These are phyloP conservation scores for Corynespora cassiicola DNA, from an alignment of 2,329 filamentous ascomycete species.

Conservation along the genomic window DNA sequence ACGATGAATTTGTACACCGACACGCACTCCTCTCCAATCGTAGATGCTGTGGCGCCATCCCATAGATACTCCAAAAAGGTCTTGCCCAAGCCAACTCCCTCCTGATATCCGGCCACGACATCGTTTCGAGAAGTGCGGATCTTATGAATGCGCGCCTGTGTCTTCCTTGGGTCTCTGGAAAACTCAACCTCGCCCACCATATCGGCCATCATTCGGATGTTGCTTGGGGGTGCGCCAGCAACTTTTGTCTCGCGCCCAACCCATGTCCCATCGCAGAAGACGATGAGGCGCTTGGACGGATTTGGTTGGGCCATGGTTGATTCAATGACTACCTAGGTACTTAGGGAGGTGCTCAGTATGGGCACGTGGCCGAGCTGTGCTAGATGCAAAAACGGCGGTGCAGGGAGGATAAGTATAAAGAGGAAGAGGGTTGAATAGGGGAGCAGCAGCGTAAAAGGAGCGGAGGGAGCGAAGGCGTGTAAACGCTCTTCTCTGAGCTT, in stretches of 20 bases:
- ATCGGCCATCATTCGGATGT: slow-evolving; percentile 39
- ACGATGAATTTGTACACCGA: slow-evolving; percentile 45
- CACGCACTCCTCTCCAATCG: slow-evolving; percentile 43
- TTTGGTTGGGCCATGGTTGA: no score
- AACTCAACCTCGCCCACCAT: slow-evolving; percentile 37
- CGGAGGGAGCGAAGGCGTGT: no score
- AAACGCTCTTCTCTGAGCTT: no score
- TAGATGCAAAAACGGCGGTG: no score
- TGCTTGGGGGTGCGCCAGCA: slow-evolving; percentile 33
- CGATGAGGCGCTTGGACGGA: slow-evolving; percentile 31
- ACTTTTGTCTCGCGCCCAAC: slow-evolving; percentile 41
- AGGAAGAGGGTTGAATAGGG: no score
- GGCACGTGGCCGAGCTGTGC: no score
- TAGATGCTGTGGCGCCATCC: slow-evolving; percentile 43
- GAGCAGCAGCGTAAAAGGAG: no score
- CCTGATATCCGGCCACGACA: slow-evolving; percentile 44
- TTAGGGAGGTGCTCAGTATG: no score
- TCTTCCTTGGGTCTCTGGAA: slow-evolving; percentile 6
- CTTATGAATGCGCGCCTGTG: slow-evolving; percentile 28
- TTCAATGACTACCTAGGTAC: no score
- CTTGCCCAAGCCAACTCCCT: slow-evolving; percentile 42
- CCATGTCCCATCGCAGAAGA: slow-evolving; percentile 47
- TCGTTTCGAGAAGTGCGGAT: slow-evolving; percentile 20
- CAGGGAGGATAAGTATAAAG: no score
- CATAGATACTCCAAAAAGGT: slow-evolving; percentile 45